Conservation (phyloP, 371 early-diverging fungal species). For the Syncephalis plumigaleata region DNA sequence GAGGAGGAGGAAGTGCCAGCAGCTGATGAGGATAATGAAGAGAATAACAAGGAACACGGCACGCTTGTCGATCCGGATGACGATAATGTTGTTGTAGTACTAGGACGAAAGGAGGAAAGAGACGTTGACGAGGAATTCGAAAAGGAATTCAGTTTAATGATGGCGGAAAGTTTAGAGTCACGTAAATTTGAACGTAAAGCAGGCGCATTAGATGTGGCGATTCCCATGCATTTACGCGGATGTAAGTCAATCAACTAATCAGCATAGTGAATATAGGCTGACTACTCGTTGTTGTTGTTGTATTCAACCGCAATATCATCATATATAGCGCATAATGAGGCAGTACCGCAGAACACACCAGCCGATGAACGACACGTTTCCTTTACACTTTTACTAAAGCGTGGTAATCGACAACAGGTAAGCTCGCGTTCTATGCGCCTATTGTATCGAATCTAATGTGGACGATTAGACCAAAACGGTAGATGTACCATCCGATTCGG, state of each 20-base stretch:
- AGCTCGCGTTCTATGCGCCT: too few relatives aligned
- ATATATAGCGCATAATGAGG: too few relatives aligned
- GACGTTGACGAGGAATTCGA: conserved; percentile 61
- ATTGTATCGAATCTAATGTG: too few relatives aligned
- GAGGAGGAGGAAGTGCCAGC: conserved; percentile 3
- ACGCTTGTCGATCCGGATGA: conserved; percentile 3
- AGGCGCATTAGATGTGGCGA: conserved; percentile 59
- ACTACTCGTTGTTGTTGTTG: too few relatives aligned
- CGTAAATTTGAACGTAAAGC: conserved; percentile 60
- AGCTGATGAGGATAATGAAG: conserved; percentile 1
- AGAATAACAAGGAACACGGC: conserved; percentile 18
- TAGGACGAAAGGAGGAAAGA: conserved; percentile 13
- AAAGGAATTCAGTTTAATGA: conserved; percentile 56
- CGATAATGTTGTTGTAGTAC: too few relatives aligned
- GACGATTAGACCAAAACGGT: conserved; percentile 29
- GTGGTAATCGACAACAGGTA: conserved; percentile 74
- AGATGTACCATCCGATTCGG: conserved; percentile 69
- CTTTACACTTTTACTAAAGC: conserved; percentile 78
- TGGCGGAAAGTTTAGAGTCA: conserved; percentile 64
- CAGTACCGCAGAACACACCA: too few relatives aligned
- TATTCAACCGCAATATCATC: too few relatives aligned
- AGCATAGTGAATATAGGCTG: too few relatives aligned
- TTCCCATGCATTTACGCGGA: conserved; percentile 31
- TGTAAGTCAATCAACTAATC: too few relatives aligned
- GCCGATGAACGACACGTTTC: conserved; percentile 25